phyloP scores from a whole-genome alignment of 1,284 basidiomycete species.

The Anthracocystis setariae region DNA sequence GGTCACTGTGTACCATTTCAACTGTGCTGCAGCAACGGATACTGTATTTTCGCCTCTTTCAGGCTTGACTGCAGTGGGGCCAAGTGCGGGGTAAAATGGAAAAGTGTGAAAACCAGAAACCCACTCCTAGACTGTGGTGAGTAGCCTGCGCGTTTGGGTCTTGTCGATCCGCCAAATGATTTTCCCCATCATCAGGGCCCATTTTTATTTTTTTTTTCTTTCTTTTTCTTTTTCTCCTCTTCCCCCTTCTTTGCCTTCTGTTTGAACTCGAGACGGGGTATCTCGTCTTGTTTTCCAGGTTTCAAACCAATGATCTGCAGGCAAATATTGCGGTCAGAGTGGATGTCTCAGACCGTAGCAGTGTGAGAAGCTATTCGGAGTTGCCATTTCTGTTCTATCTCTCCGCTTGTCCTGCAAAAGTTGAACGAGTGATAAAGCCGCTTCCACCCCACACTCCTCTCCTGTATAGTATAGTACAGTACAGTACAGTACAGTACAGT shows the following conservation, averaged over 20 bases:
- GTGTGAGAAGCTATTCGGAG: too few relatives aligned
- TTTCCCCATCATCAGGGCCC: background rate
- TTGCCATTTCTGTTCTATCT: too few relatives aligned
- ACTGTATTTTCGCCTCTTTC: too few relatives aligned
- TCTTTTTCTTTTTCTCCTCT: background rate
- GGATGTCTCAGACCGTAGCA: too few relatives aligned
- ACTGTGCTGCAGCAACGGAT: too few relatives aligned
- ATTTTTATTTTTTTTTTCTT: background rate
- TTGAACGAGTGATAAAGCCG: too few relatives aligned
- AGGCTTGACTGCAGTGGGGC: background rate
- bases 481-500: too few relatives aligned
- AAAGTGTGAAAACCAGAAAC: background rate
- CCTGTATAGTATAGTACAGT: too few relatives aligned
- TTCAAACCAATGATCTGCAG: background rate
- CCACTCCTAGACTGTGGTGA: too few relatives aligned
- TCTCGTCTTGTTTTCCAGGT: background rate
- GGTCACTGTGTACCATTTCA: too few relatives aligned
- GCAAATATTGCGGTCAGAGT: background rate
- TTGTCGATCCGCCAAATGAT: background rate
- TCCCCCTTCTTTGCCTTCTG: background rate
- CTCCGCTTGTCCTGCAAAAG: too few relatives aligned
- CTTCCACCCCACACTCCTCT: too few relatives aligned
- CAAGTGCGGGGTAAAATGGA: background rate
- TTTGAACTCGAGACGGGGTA: background rate
- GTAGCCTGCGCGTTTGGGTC: background rate